These are phyloP conservation scores for Ceratocystis eucalypticola DNA, from an alignment of 2,329 filamentous ascomycete species.

Conservation along the genomic window DNA sequence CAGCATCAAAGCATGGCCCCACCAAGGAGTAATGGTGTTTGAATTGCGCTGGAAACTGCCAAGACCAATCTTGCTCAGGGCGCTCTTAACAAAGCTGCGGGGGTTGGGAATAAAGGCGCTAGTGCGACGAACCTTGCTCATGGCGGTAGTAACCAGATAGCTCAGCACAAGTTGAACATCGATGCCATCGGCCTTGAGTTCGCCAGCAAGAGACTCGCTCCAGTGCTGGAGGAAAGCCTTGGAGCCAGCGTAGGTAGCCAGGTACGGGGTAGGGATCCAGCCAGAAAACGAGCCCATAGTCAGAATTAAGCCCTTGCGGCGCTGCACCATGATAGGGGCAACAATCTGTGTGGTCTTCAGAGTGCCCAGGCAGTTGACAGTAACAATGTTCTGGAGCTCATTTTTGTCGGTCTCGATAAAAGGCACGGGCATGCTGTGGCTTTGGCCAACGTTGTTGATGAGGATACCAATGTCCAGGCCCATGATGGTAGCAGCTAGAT, in stretches of 20 bases:
- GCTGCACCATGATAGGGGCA: slow-evolving; percentile 68
- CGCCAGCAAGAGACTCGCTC: slow-evolving; percentile 72
- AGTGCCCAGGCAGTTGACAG: slow-evolving; percentile 87
- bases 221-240: slow-evolving; percentile 97
- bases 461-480: slow-evolving; percentile 73
- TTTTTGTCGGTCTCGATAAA: slow-evolving; percentile 67
- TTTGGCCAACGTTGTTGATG: slow-evolving; percentile 94
- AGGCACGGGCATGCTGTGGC: slow-evolving; percentile 80
- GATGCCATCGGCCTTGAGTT: slow-evolving; percentile 67
- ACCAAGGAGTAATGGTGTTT: slow-evolving; percentile 82
- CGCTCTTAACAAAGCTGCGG: slow-evolving; percentile 64
- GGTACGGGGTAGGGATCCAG: slow-evolving; percentile 75
- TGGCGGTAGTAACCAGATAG: slow-evolving; percentile 87
- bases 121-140: slow-evolving; percentile 84
- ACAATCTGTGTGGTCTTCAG: slow-evolving; percentile 77
- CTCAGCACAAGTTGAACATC: slow-evolving; percentile 85
- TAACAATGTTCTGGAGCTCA: slow-evolving; percentile 82
- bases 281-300: slow-evolving; percentile 97
- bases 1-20: slow-evolving; percentile 80
- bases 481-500: slow-evolving; percentile 52
- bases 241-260: slow-evolving; percentile 93
- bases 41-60: slow-evolving; percentile 61
- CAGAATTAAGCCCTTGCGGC: slow-evolving; percentile 76
- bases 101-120: slow-evolving; percentile 69
- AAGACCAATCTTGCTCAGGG: slow-evolving; percentile 67